A percentile compares a stretch with the other conserved stretches of the same genome.
These are phyloP conservation scores for Sporothrix pseudoabietina DNA, from an alignment of 2,329 filamentous ascomycete species.

Conservation along the genomic window DNA sequence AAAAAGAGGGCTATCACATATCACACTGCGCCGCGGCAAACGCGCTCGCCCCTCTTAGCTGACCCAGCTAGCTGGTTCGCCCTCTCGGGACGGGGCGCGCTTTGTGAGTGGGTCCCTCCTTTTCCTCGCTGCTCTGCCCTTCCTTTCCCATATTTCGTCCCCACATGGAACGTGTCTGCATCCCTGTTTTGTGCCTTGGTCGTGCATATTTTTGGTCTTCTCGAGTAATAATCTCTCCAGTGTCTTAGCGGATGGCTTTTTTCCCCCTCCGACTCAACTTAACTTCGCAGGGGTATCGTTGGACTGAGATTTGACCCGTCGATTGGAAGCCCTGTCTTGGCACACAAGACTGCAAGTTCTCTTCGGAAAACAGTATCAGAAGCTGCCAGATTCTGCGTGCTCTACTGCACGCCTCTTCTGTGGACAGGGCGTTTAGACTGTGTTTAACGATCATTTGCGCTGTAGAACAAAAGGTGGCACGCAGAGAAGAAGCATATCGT, in stretches of 20 bases:
- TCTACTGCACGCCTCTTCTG: no score
- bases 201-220: background rate
- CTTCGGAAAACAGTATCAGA: background rate
- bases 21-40: background rate
- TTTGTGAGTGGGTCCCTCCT: conserved; percentile 14
- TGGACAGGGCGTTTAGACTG: no score
- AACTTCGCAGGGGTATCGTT: background rate
- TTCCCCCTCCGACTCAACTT: background rate
- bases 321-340: background rate
- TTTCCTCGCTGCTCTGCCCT: background rate
- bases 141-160: background rate
- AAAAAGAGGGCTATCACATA: conserved; percentile 13
- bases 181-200: background rate
- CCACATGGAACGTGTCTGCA: background rate
- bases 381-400: no score
- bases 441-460: no score
- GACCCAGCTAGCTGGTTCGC: conserved; percentile 21
- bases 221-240: background rate
- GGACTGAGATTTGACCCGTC: background rate
- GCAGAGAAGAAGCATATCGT: no score
- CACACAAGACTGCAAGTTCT: no score
- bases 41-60: background rate
- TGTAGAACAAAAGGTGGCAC: no score
- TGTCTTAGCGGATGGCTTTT: background rate
- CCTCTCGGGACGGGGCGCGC: conserved; percentile 20